These are phyloP conservation scores for Geranomyces variabilis DNA, from an alignment of 192 early-diverging fungal genomes.

Conservation along the genomic window DNA sequence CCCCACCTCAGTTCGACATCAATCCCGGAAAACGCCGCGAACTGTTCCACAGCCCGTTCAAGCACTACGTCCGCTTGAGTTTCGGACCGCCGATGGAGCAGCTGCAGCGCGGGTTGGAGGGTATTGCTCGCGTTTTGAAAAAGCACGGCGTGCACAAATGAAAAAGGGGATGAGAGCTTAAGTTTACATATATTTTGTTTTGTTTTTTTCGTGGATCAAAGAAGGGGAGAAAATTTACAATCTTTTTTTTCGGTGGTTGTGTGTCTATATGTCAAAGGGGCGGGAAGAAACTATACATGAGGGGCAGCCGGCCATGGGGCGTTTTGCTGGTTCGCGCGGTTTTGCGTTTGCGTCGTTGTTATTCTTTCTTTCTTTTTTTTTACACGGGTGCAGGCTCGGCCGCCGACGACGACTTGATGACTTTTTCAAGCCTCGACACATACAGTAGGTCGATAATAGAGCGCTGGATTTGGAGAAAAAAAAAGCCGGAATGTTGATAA, in stretches of 20 bases:
- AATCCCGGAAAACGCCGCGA: slow-evolving; percentile 60
- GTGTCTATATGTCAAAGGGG: no score
- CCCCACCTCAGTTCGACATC: slow-evolving; percentile 46
- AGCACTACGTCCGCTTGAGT: slow-evolving; percentile 58
- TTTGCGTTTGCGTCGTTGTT: no score
- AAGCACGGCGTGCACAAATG: slow-evolving; percentile 20
- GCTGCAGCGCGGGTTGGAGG: slow-evolving; percentile 49
- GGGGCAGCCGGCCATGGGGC: no score
- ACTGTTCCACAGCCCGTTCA: slow-evolving; percentile 56
- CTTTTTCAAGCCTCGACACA: slow-evolving; percentile 69
- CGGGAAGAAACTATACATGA: no score
- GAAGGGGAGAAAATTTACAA: no score
- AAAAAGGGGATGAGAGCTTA: no score
- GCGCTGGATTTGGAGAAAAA: slow-evolving; percentile 41
- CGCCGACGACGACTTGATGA: slow-evolving; percentile 61
- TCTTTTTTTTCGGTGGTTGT: no score
- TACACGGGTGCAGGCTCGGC: background rate
- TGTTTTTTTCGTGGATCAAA: no score
- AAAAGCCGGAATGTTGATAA: no score
- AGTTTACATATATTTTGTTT: no score
- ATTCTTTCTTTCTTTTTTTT: background rate
- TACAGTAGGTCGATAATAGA: slow-evolving; percentile 70
- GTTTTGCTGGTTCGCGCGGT: no score
- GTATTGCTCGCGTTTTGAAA: slow-evolving; percentile 45
- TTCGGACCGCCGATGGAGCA: slow-evolving; percentile 61